Evolutionary conservation across 306 rosid species (phyloP), one percentile per base, ranked within the genome.

Genomic region (Carpinus fangiana): DNA sequence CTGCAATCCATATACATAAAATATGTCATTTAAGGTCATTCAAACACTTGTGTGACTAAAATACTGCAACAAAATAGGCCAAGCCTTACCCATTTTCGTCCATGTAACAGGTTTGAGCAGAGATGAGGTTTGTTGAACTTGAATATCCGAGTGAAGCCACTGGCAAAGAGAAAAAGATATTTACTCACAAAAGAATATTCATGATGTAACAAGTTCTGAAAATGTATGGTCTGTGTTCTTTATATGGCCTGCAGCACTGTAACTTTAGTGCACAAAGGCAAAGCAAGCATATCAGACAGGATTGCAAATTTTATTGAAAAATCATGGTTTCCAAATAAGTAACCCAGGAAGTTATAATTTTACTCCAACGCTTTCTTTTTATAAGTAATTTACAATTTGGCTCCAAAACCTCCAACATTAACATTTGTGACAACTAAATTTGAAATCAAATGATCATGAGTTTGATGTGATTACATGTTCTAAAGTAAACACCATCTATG

Each of bases 111-210:
- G 82, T 85, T 81, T 10, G 98, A 93, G 81, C 88, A 36, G 48
- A 75, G 14, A 75, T 84, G 88, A 1, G 91, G 87, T 86, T 85
- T 85, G 88, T 66, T 90, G 87, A 89, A 89, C 89, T 91, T 91
- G 90, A 93, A 93, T 85, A 92, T 92, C 85, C 93, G 91, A 64
- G 98, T 87, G 84, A 91, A 92, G 80, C 89, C 90, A 82, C 99
- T 95, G 92, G 31, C 61, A 87, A 74, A 85, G 60, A 76, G 80
- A 82, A 50, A 80, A 18, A 56, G 75, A 60, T 36, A 74, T 41
- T 59, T 75, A 78, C 66, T 31, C 69, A 68, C 59, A 66, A n/a
- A 56, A 76, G 47, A 28, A 43, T 28, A 41, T 64, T 34, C 23
- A 12, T 0, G 68, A 70, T 78, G 59, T 45, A 62, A 72, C 45